These are phyloP conservation scores for Petasospora rhodanensis DNA, from an alignment of 1,139 yeast species.

Conservation along the genomic window DNA sequence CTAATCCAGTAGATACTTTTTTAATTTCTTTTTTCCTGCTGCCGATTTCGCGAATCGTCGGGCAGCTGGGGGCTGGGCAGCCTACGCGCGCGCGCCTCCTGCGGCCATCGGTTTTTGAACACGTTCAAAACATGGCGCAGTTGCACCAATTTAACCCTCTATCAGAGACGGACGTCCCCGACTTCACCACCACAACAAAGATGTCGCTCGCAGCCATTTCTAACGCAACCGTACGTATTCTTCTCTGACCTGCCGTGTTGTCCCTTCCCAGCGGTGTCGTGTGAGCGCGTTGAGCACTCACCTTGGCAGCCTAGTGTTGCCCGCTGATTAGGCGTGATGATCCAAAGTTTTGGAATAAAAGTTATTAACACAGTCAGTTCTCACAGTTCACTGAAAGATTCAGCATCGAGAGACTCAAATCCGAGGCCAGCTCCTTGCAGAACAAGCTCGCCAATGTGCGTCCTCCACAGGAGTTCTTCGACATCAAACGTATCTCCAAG, in stretches of 20 bases:
- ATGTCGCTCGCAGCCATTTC: slow-evolving; percentile 27
- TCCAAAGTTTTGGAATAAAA: too few relatives aligned
- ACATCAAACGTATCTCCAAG: slow-evolving; percentile 80
- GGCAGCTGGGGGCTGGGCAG: too few relatives aligned
- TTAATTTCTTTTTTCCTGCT: too few relatives aligned
- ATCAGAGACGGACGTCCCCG: not conserved
- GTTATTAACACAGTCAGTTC: slow-evolving; percentile 23
- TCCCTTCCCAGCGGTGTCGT: too few relatives aligned
- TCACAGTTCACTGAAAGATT: slow-evolving; percentile 45
- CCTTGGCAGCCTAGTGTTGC: too few relatives aligned
- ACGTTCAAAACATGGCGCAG: not conserved
- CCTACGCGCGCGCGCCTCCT: too few relatives aligned
- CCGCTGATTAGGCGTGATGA: slow-evolving; percentile 1
- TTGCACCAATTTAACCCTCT: not conserved
- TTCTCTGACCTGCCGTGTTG: too few relatives aligned
- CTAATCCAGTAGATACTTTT: too few relatives aligned
- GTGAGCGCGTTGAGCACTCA: not conserved
- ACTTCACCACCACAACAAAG: slow-evolving; percentile 1
- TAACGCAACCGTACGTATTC: slow-evolving; percentile 26
- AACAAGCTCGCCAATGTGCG: slow-evolving; percentile 66
- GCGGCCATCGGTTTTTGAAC: too few relatives aligned
- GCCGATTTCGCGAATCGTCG: too few relatives aligned
- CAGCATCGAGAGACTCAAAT: slow-evolving; percentile 45
- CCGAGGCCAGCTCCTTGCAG: slow-evolving; percentile 46
- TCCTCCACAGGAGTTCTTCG: slow-evolving; percentile 92